Conservation (phyloP, 352 stramenopile species). For the Pythium phragmitis region DNA sequence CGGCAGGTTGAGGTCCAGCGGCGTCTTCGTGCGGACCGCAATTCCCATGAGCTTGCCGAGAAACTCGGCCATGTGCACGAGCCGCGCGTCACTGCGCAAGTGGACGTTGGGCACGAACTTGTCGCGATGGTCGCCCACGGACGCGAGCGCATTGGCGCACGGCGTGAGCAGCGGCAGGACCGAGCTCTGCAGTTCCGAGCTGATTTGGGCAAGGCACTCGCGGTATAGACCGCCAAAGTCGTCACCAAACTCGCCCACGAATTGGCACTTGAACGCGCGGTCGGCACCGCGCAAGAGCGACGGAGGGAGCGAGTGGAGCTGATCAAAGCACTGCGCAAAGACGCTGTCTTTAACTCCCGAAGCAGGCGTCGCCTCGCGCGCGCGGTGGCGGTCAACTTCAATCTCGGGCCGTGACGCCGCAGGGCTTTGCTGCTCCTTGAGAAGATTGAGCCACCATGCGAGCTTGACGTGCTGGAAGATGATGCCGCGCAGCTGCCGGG, state of each 20-base stretch:
- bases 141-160: constrained; percentile 86
- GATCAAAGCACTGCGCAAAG: constrained; percentile 86
- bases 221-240: constrained; percentile 91
- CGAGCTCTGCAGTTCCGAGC: constrained; percentile 82
- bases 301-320: constrained; percentile 84
- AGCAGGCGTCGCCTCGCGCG: constrained; percentile 57
- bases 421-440: constrained; percentile 86
- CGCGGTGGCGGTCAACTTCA: constrained; percentile 80
- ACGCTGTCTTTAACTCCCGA: constrained; percentile 71
- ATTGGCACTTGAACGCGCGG: constrained; percentile 91
- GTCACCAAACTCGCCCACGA: constrained; percentile 89
- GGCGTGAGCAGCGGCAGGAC: constrained; percentile 83
- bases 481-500: constrained; percentile 57
- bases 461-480: constrained; percentile 90
- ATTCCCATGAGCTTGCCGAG: constrained; percentile 94
- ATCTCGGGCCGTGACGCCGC: constrained; percentile 79
- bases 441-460: constrained; percentile 84
- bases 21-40: constrained; percentile 91
- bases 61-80: constrained; percentile 91
- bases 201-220: constrained; percentile 88
- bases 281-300: constrained; percentile 79
- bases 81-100: constrained; percentile 41
- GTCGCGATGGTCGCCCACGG: constrained; percentile 89
- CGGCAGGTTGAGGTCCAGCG: constrained; percentile 90
- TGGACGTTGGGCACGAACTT: constrained; percentile 78